Evolutionary conservation across 2,329 filamentous ascomycete species (phyloP).

Genomic region (Zasmidium angulare): DNA sequence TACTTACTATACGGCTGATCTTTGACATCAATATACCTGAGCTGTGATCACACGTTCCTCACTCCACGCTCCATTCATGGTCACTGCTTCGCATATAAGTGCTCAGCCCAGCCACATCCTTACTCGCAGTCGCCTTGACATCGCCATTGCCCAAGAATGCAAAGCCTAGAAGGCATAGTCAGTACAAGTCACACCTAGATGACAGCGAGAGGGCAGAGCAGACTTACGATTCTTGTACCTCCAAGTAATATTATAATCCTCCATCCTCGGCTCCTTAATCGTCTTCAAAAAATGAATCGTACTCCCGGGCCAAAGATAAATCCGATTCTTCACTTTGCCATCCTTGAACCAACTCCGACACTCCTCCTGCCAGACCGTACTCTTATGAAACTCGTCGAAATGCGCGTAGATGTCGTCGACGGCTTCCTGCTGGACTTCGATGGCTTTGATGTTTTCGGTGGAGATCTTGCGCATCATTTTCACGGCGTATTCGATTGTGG

Average conservation of each 20-base stretch:
- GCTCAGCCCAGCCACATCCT: conserved; percentile 15
- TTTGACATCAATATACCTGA: no score
- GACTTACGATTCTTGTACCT: conserved; percentile 9
- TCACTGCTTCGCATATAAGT: conserved; percentile 18
- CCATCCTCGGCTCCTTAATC: conserved; percentile 45
- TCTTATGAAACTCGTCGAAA: conserved; percentile 27
- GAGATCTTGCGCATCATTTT: conserved; percentile 53
- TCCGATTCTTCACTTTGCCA: conserved; percentile 5
- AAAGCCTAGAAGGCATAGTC: conserved; percentile 25
- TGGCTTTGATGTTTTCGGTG: conserved; percentile 47
- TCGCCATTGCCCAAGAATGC: conserved; percentile 40
- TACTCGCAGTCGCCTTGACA: conserved; percentile 16
- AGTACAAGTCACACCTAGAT: background rate
- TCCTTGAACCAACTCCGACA: conserved; percentile 14
- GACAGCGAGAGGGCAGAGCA: background rate
- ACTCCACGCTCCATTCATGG: conserved; percentile 20
- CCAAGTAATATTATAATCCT: conserved; percentile 47
- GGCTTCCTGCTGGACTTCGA: conserved; percentile 46
- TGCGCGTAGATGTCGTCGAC: conserved; percentile 48
- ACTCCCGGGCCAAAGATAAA: conserved; percentile 27
- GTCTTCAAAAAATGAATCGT: conserved; percentile 53
- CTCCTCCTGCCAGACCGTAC: conserved; percentile 27
- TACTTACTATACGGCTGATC: no score
- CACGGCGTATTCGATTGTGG: conserved; percentile 51
- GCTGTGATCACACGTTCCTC: no score